Evolutionary conservation across 352 stramenopile genomes (phyloP).

Genomic region (Phytophthora ramorum): DNA sequence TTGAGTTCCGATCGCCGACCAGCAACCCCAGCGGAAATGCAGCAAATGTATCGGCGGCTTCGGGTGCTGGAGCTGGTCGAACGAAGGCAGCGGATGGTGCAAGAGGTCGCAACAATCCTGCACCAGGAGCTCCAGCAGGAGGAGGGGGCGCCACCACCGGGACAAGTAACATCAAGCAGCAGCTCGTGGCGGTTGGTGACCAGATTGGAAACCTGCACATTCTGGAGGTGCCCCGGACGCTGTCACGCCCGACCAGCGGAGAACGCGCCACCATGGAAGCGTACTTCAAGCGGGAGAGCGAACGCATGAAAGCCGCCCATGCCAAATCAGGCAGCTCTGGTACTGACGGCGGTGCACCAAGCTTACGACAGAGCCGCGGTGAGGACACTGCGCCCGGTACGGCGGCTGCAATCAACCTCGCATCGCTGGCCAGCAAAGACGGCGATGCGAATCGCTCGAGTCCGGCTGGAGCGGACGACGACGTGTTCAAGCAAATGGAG

Average conservation of each 20-base stretch:
- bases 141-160: conserved; percentile 13
- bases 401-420: conserved; percentile 4
- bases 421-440: conserved; percentile 17
- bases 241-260: conserved; percentile 82
- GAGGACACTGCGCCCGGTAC: conserved; percentile 12
- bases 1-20: conserved; percentile 73
- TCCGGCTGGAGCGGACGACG: conserved; percentile 48
- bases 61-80: conserved; percentile 17
- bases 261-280: conserved; percentile 85
- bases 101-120: conserved; percentile 26
- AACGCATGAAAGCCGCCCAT: conserved; percentile 59
- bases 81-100: conserved; percentile 28
- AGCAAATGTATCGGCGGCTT: conserved; percentile 9
- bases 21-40: conserved; percentile 25
- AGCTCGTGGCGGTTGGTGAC: conserved; percentile 92
- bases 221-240: conserved; percentile 90
- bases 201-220: conserved; percentile 94
- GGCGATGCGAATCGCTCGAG: conserved; percentile 14
- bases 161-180: conserved; percentile 74
- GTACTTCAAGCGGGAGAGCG: conserved; percentile 92
- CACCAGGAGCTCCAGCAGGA: conserved; percentile 5
- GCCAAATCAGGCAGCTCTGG: conserved; percentile 11
- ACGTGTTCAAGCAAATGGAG: conserved; percentile 84
- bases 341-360: conserved; percentile 22
- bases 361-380: conserved; percentile 32